Conservation (phyloP, 768 basidiomycete species). For the Russula brevipes region DNA sequence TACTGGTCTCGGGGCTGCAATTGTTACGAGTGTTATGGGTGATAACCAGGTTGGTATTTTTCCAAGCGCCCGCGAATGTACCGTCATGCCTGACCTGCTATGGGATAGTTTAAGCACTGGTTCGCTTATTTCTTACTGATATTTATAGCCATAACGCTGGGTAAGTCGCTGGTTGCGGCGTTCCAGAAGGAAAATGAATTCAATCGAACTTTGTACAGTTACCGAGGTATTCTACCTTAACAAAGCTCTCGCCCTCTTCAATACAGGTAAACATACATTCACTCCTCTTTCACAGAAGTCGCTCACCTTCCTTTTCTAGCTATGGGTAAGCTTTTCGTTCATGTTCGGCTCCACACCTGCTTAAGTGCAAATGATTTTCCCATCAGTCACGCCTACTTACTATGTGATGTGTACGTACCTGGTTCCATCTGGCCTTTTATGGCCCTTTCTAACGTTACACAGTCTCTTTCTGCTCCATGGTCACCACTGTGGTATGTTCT, state of each 20-base stretch:
- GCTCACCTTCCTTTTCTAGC: constrained; percentile 35
- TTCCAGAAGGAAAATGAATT: neutral
- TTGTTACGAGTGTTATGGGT: constrained; percentile 71
- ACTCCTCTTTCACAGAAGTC: constrained; percentile 8
- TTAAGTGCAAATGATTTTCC: constrained; percentile 11
- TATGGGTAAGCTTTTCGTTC: constrained; percentile 49
- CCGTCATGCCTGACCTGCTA: constrained; percentile 6
- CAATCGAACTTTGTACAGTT: constrained; percentile 38
- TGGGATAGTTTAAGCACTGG: constrained; percentile 76
- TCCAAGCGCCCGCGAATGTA: neutral
- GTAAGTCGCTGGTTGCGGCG: constrained; percentile 39
- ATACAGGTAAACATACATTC: constrained; percentile 61
- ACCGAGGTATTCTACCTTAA: constrained; percentile 95
- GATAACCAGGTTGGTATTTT: constrained; percentile 62
- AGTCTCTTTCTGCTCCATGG: constrained; percentile 83
- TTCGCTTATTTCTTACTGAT: constrained; percentile 84
- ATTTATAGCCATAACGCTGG: constrained; percentile 77
- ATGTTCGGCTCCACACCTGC: constrained; percentile 25
- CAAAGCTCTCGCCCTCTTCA: constrained; percentile 92
- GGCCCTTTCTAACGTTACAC: constrained; percentile 17
- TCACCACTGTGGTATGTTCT: constrained; percentile 69
- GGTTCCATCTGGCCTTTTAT: neutral
- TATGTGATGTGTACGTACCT: constrained; percentile 68
- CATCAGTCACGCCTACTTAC: constrained; percentile 76
- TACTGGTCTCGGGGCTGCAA: constrained; percentile 87